A percentile compares a stretch with the other conserved stretches of the same genome.
Evolutionary conservation across 495 filamentous ascomycete genomes (phyloP).

Genomic region (Penicillium silybi): DNA sequence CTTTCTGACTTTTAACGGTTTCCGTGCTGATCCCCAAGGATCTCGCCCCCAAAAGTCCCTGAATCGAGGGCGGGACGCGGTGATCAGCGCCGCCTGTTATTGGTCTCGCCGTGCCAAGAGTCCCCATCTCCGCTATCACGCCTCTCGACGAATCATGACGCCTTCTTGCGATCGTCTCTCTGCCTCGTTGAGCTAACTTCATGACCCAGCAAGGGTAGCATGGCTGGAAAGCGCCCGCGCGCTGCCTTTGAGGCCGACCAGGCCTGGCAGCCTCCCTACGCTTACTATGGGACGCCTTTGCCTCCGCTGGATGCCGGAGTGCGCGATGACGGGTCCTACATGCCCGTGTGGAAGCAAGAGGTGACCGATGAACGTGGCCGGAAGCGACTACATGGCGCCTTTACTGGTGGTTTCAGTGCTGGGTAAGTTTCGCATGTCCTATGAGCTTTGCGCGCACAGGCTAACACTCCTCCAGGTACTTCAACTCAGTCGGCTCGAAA

Average conservation of each 20-base stretch:
- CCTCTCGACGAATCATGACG: background rate
- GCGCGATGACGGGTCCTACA: slow-evolving; percentile 90
- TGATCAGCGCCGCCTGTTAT: background rate
- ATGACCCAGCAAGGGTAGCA: slow-evolving; percentile 28
- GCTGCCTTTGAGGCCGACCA: slow-evolving; percentile 75
- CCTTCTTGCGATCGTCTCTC: slow-evolving; percentile 3
- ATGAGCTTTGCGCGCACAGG: background rate
- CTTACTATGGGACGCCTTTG: slow-evolving; percentile 80
- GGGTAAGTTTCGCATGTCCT: slow-evolving; percentile 54
- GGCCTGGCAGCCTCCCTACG: slow-evolving; percentile 71
- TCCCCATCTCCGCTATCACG: background rate
- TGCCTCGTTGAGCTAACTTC: slow-evolving; percentile 1
- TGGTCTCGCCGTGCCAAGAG: background rate
- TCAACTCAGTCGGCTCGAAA: slow-evolving; percentile 96
- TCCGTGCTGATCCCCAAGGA: background rate
- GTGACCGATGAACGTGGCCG: slow-evolving; percentile 89
- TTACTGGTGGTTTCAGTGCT: slow-evolving; percentile 94
- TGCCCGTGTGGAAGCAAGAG: slow-evolving; percentile 96
- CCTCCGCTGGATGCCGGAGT: slow-evolving; percentile 72
- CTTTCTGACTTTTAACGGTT: background rate
- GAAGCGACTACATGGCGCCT: slow-evolving; percentile 91
- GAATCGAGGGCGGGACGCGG: background rate
- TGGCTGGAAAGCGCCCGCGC: slow-evolving; percentile 79
- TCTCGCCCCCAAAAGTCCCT: background rate
- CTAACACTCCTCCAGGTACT: slow-evolving; percentile 60